phyloP scores from a whole-genome alignment of 768 basidiomycete genomes.

The Mycena capillaripes region DNA sequence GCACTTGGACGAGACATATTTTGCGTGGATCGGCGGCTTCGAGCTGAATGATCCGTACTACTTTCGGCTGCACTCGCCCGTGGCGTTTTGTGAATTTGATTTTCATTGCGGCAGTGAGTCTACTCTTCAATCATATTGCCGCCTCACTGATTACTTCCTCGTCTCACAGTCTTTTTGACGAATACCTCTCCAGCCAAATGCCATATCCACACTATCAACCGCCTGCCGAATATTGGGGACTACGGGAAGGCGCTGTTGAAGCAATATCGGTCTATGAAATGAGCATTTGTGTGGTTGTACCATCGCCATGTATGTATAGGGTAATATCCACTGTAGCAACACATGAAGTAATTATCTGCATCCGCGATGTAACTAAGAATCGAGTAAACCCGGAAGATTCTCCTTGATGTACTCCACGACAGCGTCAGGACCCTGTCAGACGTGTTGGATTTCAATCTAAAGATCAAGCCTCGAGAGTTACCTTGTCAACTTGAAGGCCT shows the following conservation, averaged over 20 bases:
- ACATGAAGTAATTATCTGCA: too few species aligned
- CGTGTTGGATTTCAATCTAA: not conserved
- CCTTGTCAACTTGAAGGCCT: not conserved
- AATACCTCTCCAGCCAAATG: constrained; percentile 3
- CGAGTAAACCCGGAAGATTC: constrained; percentile 3
- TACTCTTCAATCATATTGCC: not conserved
- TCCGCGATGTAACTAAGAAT: not conserved
- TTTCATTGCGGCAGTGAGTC: constrained; percentile 11
- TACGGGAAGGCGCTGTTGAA: constrained; percentile 4
- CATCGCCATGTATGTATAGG: not conserved
- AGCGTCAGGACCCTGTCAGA: constrained; percentile 5
- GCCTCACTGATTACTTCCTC: not conserved
- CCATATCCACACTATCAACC: constrained; percentile 12
- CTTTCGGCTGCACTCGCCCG: constrained; percentile 2
- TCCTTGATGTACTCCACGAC: constrained; percentile 13
- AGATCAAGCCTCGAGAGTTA: not conserved
- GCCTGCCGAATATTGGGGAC: constrained; percentile 7
- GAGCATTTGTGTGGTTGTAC: not conserved
- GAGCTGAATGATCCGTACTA: constrained; percentile 11
- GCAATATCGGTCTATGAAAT: not conserved
- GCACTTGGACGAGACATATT: constrained; percentile 3
- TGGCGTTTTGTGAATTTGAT: constrained; percentile 2
- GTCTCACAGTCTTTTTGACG: not conserved
- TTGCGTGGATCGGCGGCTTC: constrained; percentile 4
- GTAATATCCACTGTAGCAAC: too few species aligned